These are phyloP conservation scores for Gremmenia infestans DNA, from an alignment of 2,329 filamentous ascomycete species.

Conservation along the genomic window DNA sequence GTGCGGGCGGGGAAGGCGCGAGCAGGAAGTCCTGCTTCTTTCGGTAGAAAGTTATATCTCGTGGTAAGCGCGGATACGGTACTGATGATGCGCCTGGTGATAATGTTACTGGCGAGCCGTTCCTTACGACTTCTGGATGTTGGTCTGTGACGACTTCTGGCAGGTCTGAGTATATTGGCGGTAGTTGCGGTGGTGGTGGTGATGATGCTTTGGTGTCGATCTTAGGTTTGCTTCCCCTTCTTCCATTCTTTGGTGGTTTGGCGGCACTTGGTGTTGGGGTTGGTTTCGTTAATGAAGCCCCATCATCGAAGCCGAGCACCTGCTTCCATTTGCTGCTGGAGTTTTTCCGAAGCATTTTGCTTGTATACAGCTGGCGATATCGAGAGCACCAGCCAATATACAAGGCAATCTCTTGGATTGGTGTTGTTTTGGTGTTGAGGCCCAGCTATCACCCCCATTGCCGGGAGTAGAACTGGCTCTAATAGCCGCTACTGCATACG, in stretches of 20 bases:
- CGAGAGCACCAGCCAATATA: background rate
- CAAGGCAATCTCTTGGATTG: background rate
- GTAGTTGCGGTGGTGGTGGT: background rate
- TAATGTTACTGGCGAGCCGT: background rate
- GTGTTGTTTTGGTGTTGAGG: background rate
- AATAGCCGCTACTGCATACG: too few species aligned
- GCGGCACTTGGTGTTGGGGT: background rate
- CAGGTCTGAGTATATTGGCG: conserved; percentile 4
- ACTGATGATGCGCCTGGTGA: background rate
- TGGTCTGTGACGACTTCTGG: conserved; percentile 6
- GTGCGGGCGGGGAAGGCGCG: conserved; percentile 20
- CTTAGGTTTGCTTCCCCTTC: background rate
- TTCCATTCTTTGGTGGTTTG: too few species aligned
- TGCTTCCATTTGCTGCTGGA: conserved; percentile 28
- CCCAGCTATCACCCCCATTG: background rate
- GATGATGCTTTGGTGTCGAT: background rate
- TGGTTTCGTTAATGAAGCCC: background rate
- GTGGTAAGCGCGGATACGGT: conserved; percentile 21
- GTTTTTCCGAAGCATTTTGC: conserved; percentile 16
- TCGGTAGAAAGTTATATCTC: conserved; percentile 24
- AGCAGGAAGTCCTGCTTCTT: conserved; percentile 21
- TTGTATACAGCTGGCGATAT: background rate
- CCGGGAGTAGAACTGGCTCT: too few species aligned
- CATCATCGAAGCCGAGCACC: conserved; percentile 28
- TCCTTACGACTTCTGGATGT: background rate